Evolutionary conservation across 1,284 basidiomycete genomes (phyloP), one percentile per base, ranked within the genome.

Genomic region (Golubevia sp.): DNA sequence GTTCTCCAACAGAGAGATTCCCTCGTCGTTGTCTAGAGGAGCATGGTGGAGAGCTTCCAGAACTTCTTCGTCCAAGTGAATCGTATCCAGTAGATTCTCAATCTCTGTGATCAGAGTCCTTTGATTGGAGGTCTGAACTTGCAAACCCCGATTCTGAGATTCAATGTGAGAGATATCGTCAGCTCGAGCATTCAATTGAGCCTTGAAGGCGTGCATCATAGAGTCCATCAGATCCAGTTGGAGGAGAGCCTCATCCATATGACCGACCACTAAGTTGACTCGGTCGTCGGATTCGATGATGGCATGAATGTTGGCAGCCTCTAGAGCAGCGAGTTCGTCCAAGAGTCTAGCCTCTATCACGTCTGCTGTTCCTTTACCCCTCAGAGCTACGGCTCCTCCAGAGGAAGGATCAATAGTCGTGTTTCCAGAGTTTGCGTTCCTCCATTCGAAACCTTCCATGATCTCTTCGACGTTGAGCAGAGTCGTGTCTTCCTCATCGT

Each of bases 51-150:
- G 71, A 1, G 69, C 59, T n/a, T 69, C 70, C 30, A 80, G 67
- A 3, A 73, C 76, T 30, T 68, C 59, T 21, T 76, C 63, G 57
- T 82, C 79, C 7, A 83, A 74, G 30, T 80, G 76, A 66, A 80
- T 73, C 1, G 77, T 83, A 50, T 70, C 65, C 55, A 80, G 66
- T 11, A 83, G 66, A 13, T 69, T 71, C 54, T 81, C 74, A 56
- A 83, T 74, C 62, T 83, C 80, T 34, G 61, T 60, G 55, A 73
- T 67, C 25, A 83, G 65, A 26, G 71, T 63, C 11, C 91, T 89
- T 83, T 98, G 96, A 76, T 99, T 99, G 77, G 96, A 94, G 8
- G 91, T 98, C 78, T 99, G 96, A 1, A 99, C 94, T 85, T 99
- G 97, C 38, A 99, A 86, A 74, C 97, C 97, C 58, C 95, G 89